Conservation (phyloP, 352 stramenopile genomes). For the Pythium rhizo-oryzae region DNA sequence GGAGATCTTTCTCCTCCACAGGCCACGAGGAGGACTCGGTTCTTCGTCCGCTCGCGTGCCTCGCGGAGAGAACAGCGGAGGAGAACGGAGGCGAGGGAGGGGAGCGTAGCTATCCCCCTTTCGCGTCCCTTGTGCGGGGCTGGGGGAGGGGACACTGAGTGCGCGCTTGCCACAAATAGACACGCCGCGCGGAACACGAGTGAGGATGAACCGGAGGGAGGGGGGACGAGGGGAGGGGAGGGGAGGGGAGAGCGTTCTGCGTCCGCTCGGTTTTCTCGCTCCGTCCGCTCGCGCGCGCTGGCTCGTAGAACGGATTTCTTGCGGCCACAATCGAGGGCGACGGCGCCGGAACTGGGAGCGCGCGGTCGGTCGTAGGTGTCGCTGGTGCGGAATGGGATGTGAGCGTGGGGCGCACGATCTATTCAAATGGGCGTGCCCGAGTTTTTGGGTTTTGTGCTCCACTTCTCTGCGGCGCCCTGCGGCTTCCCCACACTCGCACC, state of each 20-base stretch:
- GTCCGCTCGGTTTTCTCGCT: constrained; percentile 3
- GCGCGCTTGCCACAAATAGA: constrained; percentile 7
- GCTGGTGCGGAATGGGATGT: not conserved
- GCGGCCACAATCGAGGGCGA: not conserved
- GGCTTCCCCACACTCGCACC: constrained; percentile 1
- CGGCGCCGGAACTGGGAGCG: no score
- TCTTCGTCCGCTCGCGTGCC: not conserved
- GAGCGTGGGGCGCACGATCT: constrained; percentile 4
- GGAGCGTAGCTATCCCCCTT: not conserved
- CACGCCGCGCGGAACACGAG: not conserved
- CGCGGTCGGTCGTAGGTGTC: not conserved
- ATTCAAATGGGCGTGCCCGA: not conserved
- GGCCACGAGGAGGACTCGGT: not conserved
- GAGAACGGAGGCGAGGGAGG: not conserved
- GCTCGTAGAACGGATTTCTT: constrained; percentile 2
- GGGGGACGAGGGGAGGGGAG: not conserved
- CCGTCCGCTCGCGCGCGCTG: constrained; percentile 7
- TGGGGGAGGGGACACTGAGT: constrained; percentile 7
- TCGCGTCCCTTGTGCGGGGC: not conserved
- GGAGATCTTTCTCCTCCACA: constrained; percentile 14
- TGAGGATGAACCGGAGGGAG: not conserved
- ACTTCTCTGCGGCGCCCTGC: constrained; percentile 7
- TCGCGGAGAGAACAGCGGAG: not conserved
- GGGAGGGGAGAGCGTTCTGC: not conserved
- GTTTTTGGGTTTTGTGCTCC: constrained; percentile 19